A percentile compares a stretch with the other conserved stretches of the same genome.
phyloP scores from a whole-genome alignment of 306 rosid genomes.

The Spatholobus suberectus region DNA sequence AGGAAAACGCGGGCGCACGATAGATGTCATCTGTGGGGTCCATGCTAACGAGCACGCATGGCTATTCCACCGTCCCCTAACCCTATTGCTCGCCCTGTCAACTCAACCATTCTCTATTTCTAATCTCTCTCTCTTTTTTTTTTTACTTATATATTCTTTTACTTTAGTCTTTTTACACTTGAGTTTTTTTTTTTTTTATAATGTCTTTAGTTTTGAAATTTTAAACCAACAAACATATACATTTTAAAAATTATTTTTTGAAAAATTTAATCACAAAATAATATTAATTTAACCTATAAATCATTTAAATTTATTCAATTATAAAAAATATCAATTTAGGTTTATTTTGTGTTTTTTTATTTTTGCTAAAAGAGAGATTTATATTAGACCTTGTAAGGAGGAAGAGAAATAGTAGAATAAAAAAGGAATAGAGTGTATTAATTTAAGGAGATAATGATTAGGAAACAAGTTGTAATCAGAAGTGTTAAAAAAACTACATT shows the following conservation, averaged over 20 bases:
- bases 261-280: neutral
- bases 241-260: neutral
- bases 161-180: too few species aligned
- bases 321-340: neutral
- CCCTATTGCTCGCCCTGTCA: constrained; percentile 56
- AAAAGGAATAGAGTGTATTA: neutral
- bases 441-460: neutral
- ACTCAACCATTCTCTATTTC: constrained; percentile 35
- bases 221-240: too few species aligned
- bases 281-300: neutral
- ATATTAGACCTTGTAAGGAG: neutral
- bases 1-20: constrained; percentile 57
- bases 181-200: neutral
- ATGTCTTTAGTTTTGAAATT: too few species aligned
- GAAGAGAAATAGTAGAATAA: neutral
- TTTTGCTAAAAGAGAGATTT: neutral
- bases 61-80: constrained; percentile 59
- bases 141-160: too few species aligned
- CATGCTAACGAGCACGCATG: constrained; percentile 61
- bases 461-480: neutral
- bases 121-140: neutral
- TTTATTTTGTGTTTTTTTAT: neutral
- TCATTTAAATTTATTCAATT: neutral
- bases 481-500: neutral
- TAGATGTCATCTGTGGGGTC: constrained; percentile 60